Base-by-base conservation (phyloP, 2,329 filamentous ascomycete species). In the Biscogniauxia sp. region DNA sequence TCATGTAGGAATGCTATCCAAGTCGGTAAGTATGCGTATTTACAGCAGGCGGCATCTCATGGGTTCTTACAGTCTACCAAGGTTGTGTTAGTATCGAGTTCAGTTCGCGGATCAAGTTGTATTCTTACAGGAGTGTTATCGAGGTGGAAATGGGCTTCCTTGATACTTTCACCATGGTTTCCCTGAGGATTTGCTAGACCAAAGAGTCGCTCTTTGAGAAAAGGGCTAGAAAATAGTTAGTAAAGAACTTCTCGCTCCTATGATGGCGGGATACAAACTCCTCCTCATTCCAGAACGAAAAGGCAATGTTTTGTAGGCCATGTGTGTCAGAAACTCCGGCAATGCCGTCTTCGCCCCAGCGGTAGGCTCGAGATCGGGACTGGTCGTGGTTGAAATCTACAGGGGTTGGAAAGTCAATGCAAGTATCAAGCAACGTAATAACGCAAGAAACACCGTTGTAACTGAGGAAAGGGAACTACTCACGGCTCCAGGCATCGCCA, bases 311-410 rank as follows among this genome's bases (percentile, higher is more conserved):
- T 77, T 97, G 91, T 58, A 90, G 79, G 63, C 93, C 93, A 74
- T 98, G 94, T 17, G 91, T 92, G 75, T 97, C 93, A 65, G 78
- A 96, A 26, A 98, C 93, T 73, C 94, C 94, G 59, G 94, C 93
- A 77, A 98, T 98, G 65, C 94, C 94, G 74, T 98, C 94, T 74
- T 98, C 94, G 64, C 94, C 94, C 94, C 94, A 98, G 71, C 94
- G 87, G 75, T 93, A 98, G 64, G 92, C 87, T 76, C 94, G 87
- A 62, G 91, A 93, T 69, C 93, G 87, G 58, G 95, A 91, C 77
- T 97, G 89, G 64, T 97, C 93, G 78, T 98, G 93, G 26, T 92
- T 90, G 75, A 98, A 98, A 79, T 97, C 92, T 96, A 26, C 19
- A 58, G 26, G 60, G 55, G n/a, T 54, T 26, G 32, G 20, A 1